Base-by-base conservation (phyloP, 108 stramenopile species). In the Parmales sp. region DNA sequence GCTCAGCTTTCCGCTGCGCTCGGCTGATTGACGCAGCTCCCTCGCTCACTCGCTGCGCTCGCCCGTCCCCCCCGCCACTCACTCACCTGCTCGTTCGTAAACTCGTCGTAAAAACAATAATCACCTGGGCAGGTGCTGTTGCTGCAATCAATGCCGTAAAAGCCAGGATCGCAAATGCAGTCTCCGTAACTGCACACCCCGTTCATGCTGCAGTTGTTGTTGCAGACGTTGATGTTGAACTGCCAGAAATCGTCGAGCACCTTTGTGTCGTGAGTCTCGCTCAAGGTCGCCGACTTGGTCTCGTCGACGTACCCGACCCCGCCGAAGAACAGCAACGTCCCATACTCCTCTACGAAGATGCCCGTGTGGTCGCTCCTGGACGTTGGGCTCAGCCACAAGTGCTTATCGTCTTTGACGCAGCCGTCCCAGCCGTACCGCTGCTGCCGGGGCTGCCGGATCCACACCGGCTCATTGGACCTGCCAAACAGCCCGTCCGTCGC, bases 371-470 rank as follows among this genome's bases (percentile, higher is more conserved):
- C 76, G 19, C 73, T 72, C 13, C 89, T 69, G 7, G 87, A 83
- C 3, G 80, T 60, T 16, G 91, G 91, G 64, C 65, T 64, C 34
- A 69, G 67, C 81, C 84, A 92, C 66, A 66, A 39, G 26, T 82
- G 80, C 22, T 34, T 34, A 34, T 34, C 19, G 68, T 37, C 76
- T 51, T 91, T 87, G 7, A 87, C 69, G 60, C 91, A 92, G 23
- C 90, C 90, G 73, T 92, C 91, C 91, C 90, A 92, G 22, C 90
- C 90, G 6, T 81, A 82, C 1, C 84, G 73, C 28, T 76, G 82
- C n/a, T 86, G 46, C 36, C 88, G 63, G 11, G 88, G 87, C 69
- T 89, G 86, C 1, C 76, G 64, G 7, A 92, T 83, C 41, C 85
- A 69, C 1, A 90, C 71, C 9, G 66, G 64, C 34, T 64, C 74